These are phyloP conservation scores for Orobanche coerulescens DNA, from an alignment of 257 asterid genomes.

Conservation along the genomic window DNA sequence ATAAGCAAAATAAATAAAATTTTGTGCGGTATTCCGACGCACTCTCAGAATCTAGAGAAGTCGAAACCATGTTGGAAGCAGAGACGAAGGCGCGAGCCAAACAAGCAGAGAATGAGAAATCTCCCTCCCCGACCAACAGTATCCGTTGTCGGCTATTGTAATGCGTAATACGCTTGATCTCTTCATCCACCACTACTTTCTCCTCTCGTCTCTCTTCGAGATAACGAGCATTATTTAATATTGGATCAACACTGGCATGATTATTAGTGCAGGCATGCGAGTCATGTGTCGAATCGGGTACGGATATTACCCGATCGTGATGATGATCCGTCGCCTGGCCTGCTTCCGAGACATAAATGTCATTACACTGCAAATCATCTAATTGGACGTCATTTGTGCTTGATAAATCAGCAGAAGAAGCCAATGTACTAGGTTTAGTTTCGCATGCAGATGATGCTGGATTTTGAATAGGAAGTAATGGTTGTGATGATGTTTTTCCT, in stretches of 20 bases:
- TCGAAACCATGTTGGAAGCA: slow-evolving; percentile 30
- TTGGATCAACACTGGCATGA: too few species aligned
- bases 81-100: slow-evolving; percentile 36
- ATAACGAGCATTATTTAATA: too few species aligned
- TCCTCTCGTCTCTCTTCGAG: too few species aligned
- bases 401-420: too few species aligned
- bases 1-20: background rate
- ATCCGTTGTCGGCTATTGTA: slow-evolving; percentile 31
- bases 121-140: slow-evolving; percentile 49
- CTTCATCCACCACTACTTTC: slow-evolving; percentile 9
- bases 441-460: background rate
- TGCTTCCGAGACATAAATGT: too few species aligned
- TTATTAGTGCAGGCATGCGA: too few species aligned
- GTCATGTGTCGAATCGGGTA: background rate
- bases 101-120: slow-evolving; percentile 39
- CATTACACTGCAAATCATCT: too few species aligned
- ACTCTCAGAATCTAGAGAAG: slow-evolving; percentile 36
- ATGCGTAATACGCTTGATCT: slow-evolving; percentile 33
- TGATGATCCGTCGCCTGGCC: background rate
- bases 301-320: background rate
- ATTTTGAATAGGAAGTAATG: background rate
- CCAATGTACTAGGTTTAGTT: too few species aligned
- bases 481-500: background rate
- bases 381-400: background rate
- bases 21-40: too few species aligned